Conservation (phyloP, 331 rosid genomes). For the Saraca asoca region DNA sequence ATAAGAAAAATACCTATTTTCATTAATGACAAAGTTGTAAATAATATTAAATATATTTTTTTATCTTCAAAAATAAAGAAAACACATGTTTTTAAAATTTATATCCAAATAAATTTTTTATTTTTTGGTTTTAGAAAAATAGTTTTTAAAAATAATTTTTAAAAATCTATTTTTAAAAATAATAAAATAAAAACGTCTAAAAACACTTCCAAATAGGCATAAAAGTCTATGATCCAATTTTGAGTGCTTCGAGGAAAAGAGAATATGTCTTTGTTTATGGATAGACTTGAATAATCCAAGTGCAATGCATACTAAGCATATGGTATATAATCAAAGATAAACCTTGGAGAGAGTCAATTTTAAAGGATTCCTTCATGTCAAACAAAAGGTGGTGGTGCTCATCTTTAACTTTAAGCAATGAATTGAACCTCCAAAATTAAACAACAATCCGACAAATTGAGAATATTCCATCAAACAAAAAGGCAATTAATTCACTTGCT, state of each 20-base stretch:
- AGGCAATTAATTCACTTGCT: too few species aligned
- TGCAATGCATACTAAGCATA: constrained; percentile 29
- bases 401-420: constrained; percentile 17
- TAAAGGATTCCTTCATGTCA: neutral
- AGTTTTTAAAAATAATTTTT: too few species aligned
- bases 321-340: constrained; percentile 14
- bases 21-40: too few species aligned
- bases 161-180: too few species aligned
- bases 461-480: neutral
- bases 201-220: too few species aligned
- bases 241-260: constrained; percentile 20
- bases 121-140: too few species aligned
- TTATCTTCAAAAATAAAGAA: too few species aligned
- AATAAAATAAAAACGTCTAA: too few species aligned
- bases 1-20: too few species aligned
- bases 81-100: too few species aligned
- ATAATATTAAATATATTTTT: too few species aligned
- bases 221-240: constrained; percentile 22
- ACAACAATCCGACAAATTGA: neutral
- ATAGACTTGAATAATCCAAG: constrained; percentile 15
- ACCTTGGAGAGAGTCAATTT: constrained; percentile 11
- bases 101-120: too few species aligned
- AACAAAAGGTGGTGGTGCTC: neutral
- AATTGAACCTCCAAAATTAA: neutral
- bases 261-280: constrained; percentile 1